A percentile compares a stretch with the other conserved stretches of the same genome.
phyloP scores from a whole-genome alignment of 2,329 filamentous ascomycete species.

The Botrytis porri region DNA sequence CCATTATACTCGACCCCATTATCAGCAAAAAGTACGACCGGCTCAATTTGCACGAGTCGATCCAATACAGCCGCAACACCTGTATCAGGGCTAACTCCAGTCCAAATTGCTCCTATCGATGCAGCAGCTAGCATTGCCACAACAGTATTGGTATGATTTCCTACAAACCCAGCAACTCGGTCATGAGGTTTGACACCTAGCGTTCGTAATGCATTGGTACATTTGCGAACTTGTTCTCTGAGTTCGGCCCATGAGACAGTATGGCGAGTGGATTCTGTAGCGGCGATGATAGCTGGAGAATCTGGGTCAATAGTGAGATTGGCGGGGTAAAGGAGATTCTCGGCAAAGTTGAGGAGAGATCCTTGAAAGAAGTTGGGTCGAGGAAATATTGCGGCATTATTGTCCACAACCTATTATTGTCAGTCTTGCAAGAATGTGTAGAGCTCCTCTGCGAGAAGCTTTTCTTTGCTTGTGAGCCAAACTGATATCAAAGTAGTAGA shows the following conservation, averaged over 20 bases:
- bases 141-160: conserved; percentile 83
- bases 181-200: conserved; percentile 57
- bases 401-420: conserved; percentile 60
- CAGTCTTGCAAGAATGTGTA: conserved; percentile 1
- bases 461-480: not conserved
- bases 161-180: conserved; percentile 72
- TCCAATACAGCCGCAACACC: conserved; percentile 90
- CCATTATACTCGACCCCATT: conserved; percentile 89
- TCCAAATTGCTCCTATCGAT: conserved; percentile 86
- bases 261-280: conserved; percentile 64
- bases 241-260: conserved; percentile 75
- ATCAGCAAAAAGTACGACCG: conserved; percentile 74
- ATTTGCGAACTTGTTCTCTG: conserved; percentile 71
- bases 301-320: conserved; percentile 54
- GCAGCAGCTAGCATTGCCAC: conserved; percentile 84
- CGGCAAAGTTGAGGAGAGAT: conserved; percentile 83
- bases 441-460: not conserved
- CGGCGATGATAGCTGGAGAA: conserved; percentile 71
- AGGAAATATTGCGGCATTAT: conserved; percentile 72
- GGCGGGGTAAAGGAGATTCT: conserved; percentile 84
- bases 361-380: conserved; percentile 81
- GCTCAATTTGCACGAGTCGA: conserved; percentile 79
- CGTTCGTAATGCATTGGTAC: conserved; percentile 66
- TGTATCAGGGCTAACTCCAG: conserved; percentile 86
- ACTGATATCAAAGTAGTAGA: not conserved